A percentile compares a stretch with the other conserved stretches of the same genome.
Evolutionary conservation across 2,329 filamentous ascomycete species (phyloP).

Genomic region (Paecilomyces sp.): DNA sequence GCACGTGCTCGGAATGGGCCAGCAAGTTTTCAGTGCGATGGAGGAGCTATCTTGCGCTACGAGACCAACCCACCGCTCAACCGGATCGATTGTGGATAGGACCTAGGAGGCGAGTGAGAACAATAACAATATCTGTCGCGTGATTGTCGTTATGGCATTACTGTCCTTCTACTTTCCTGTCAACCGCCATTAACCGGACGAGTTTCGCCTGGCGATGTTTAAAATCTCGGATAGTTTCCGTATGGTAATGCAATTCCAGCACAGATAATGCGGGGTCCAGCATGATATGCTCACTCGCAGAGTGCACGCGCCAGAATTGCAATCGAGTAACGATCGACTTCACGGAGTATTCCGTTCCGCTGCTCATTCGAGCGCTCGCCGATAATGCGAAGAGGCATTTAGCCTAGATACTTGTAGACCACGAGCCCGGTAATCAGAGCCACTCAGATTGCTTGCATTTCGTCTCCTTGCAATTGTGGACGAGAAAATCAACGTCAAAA

Average conservation of each 20-base stretch:
- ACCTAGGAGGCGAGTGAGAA: background rate
- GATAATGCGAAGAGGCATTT: background rate
- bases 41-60: background rate
- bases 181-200: background rate
- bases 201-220: background rate
- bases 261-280: background rate
- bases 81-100: background rate
- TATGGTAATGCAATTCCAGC: background rate
- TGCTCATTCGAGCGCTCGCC: background rate
- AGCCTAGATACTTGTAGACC: too few relatives aligned
- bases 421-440: too few relatives aligned
- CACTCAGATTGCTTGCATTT: too few relatives aligned
- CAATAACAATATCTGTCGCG: background rate
- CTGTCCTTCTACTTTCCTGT: background rate
- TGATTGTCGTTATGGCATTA: background rate
- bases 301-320: background rate
- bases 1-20: background rate
- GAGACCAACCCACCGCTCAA: background rate
- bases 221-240: background rate
- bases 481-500: too few relatives aligned
- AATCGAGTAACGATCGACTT: background rate
- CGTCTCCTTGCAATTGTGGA: too few relatives aligned
- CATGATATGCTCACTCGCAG: background rate
- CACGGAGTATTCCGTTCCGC: background rate
- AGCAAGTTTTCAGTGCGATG: background rate